Evolutionary conservation across 257 asterid genomes (phyloP), one percentile per base, ranked within the genome.

Genomic region (Ligustrum vulgare): DNA sequence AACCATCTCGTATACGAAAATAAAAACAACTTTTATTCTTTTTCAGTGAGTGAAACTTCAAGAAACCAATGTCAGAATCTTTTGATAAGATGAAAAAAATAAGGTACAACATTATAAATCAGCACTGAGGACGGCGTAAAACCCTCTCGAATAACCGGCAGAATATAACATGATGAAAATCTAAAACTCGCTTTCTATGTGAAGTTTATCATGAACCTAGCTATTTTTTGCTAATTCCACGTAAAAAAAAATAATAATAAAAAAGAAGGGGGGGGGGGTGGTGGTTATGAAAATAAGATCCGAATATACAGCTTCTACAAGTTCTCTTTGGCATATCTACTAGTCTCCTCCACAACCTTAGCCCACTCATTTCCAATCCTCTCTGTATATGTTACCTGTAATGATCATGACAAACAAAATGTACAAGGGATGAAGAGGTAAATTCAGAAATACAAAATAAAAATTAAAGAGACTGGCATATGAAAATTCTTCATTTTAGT

Each of bases 361-460:
- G 80, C 75, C 99, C 99, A 95, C 84, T 93, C 98, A 10, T 39
- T 84, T 45, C 80, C 97, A 31, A 93, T 90, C 80, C 85, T 93
- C 83, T 93, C 97, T 73, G 82, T 78, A 69, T 87, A 90, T 34
- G 90, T 41, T 70, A 91, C 94, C 99, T 95, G 91, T 23, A 79
- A 78, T 18, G n/a, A 36, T 71, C 78, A 58, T 58, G 66, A 33
- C 65, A 74, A 71, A 78, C 73, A 25, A 22, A 18, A 41, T 51
- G 72, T 58, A 75, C 70, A 51, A 70, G 74, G 51, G 58, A 34
- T 70, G 4, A 31, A 37, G 51, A 43, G 20, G 51, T 6, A 60
- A 60, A 23, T 23, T 8, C 35, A 60, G 67, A 25, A 22, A 39
- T 23, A 25, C 6, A 60, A 23, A 60, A 25, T 0, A 9, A 22